phyloP scores from a whole-genome alignment of 108 stramenopile species.

The Parmales sp. region DNA sequence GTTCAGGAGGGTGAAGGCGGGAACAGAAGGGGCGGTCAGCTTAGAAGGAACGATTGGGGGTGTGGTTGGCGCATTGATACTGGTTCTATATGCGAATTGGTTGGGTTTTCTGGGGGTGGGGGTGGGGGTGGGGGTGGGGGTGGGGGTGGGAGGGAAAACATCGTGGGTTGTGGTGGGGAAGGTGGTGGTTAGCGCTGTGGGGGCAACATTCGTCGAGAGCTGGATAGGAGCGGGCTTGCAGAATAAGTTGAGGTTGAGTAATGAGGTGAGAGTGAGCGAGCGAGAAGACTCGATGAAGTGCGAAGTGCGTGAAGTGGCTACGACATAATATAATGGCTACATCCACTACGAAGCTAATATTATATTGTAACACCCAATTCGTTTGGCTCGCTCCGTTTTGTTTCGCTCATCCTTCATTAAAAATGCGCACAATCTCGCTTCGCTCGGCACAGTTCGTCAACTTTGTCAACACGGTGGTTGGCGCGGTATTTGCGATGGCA shows the following conservation, averaged over 20 bases:
- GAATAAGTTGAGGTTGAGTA: constrained; percentile 85
- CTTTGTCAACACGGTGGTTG: constrained; percentile 84
- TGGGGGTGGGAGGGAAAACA: not conserved
- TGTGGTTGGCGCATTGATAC: constrained; percentile 63
- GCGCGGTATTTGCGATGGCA: constrained; percentile 67
- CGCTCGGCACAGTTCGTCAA: no score
- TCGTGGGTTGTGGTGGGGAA: constrained; percentile 34
- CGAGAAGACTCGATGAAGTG: no score
- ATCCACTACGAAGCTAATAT: no score
- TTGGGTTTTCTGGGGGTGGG: constrained; percentile 40
- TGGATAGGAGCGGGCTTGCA: constrained; percentile 82
- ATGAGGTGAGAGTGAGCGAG: no score
- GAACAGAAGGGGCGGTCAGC: constrained; percentile 84
- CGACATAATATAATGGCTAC: no score
- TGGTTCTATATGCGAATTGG: constrained; percentile 54
- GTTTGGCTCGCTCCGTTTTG: no score
- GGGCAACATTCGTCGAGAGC: constrained; percentile 83
- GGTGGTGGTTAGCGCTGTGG: constrained; percentile 63
- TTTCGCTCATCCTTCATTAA: no score
- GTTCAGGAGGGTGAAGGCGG: constrained; percentile 65
- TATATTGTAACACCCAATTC: no score
- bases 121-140: not conserved
- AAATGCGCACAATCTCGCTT: no score
- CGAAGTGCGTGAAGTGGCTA: no score
- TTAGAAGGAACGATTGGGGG: constrained; percentile 81